Conservation (phyloP, 1,139 yeast genomes). For the Pichia inconspicua region DNA sequence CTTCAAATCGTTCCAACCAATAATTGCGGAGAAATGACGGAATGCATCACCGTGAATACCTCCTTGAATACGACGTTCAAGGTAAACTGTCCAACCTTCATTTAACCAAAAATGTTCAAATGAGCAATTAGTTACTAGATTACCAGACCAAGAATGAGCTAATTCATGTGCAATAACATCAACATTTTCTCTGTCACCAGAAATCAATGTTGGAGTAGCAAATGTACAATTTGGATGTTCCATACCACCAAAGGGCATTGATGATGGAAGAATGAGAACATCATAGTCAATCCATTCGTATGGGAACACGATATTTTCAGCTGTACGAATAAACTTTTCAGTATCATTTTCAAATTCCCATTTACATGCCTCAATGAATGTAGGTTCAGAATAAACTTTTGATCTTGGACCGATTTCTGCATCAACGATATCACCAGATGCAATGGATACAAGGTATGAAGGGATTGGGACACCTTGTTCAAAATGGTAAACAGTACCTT, state of each 20-base stretch:
- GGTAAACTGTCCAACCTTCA: conserved; percentile 94
- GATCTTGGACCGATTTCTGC: conserved; percentile 84
- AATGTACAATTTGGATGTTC: conserved; percentile 89
- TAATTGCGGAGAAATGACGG: conserved; percentile 75
- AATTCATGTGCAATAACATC: conserved; percentile 88
- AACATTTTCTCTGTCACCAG: conserved; percentile 80
- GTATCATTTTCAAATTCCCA: conserved; percentile 74
- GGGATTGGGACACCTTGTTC: conserved; percentile 81
- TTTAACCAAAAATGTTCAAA: conserved; percentile 96
- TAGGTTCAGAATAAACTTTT: conserved; percentile 72
- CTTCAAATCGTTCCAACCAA: conserved; percentile 81
- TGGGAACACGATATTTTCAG: conserved; percentile 68
- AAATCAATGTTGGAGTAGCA: conserved; percentile 82
- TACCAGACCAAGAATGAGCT: conserved; percentile 91
- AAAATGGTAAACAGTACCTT: conserved; percentile 33
- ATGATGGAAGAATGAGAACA: conserved; percentile 68
- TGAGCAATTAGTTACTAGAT: conserved; percentile 78
- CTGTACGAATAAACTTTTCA: conserved; percentile 73
- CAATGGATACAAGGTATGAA: conserved; percentile 74
- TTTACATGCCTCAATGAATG: conserved; percentile 56
- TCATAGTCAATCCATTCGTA: conserved; percentile 86
- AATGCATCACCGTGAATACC: conserved; percentile 67
- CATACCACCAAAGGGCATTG: conserved; percentile 96
- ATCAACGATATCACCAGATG: conserved; percentile 68
- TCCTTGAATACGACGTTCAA: conserved; percentile 79